phyloP scores from a whole-genome alignment of 2,329 filamentous ascomycete genomes.

The Aspergillus neotritici region DNA sequence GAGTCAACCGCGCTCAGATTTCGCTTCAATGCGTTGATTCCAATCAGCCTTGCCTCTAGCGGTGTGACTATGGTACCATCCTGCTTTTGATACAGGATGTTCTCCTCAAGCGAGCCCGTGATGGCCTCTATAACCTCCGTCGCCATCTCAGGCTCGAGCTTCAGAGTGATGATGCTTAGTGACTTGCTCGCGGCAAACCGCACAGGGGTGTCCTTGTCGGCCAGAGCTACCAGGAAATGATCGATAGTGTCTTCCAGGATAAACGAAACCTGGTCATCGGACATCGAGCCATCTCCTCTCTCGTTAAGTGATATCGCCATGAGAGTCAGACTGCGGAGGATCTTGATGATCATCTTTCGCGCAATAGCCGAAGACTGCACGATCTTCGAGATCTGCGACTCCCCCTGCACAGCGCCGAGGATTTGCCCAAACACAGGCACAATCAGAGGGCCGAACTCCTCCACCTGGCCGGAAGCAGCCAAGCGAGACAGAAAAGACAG shows the following conservation, averaged over 20 bases:
- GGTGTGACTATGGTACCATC: constrained; percentile 37
- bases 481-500: constrained; percentile 75
- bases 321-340: constrained; percentile 67
- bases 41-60: constrained; percentile 27
- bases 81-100: constrained; percentile 52
- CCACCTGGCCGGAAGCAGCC: constrained; percentile 64
- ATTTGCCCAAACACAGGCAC: constrained; percentile 60
- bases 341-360: constrained; percentile 77
- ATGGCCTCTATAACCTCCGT: constrained; percentile 83
- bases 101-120: constrained; percentile 61
- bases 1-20: constrained; percentile 72
- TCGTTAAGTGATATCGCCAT: constrained; percentile 55
- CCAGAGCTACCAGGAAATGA: constrained; percentile 68
- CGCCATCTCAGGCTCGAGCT: constrained; percentile 73
- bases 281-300: constrained; percentile 19
- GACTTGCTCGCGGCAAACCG: constrained; percentile 88
- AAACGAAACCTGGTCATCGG: constrained; percentile 38
- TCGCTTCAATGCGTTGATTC: constrained; percentile 39
- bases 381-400: constrained; percentile 45
- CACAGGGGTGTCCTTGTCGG: constrained; percentile 86
- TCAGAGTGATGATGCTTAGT: constrained; percentile 77
- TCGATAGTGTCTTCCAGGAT: constrained; percentile 77
- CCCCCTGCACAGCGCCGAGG: constrained; percentile 52
- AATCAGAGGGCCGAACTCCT: constrained; percentile 65
- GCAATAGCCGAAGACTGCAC: constrained; percentile 71